A percentile compares a stretch with the other conserved stretches of the same genome.
Conservation (phyloP, 495 filamentous ascomycete genomes). For the Bombardia bombarda region DNA sequence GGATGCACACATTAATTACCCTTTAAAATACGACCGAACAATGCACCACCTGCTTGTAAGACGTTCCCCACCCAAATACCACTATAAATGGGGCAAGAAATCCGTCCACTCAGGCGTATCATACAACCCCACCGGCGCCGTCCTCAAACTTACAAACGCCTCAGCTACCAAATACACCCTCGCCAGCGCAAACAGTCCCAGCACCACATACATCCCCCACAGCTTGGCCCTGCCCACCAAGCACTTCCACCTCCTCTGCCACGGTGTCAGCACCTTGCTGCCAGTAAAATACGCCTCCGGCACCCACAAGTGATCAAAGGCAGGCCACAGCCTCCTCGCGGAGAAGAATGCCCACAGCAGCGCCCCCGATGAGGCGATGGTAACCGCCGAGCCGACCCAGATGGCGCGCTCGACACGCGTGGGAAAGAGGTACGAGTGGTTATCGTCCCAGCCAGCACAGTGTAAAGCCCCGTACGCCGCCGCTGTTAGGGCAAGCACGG, state of each 20-base stretch:
- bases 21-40: no score
- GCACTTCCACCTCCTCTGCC: not conserved
- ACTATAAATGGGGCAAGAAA: constrained; percentile 14
- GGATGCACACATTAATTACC: no score
- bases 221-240: not conserved
- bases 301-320: constrained; percentile 7
- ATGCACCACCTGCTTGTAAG: no score
- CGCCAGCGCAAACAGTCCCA: constrained; percentile 4
- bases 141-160: constrained; percentile 9
- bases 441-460: not conserved
- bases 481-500: constrained; percentile 3
- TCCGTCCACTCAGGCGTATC: constrained; percentile 13
- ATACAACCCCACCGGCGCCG: constrained; percentile 11
- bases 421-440: not conserved
- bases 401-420: constrained; percentile 1
- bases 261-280: not conserved
- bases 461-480: constrained; percentile 5
- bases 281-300: constrained; percentile 3
- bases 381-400: constrained; percentile 8
- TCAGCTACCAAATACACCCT: constrained; percentile 13
- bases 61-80: no score
- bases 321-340: constrained; percentile 2
- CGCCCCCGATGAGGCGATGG: constrained; percentile 6
- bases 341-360: constrained; percentile 3
- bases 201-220: not conserved